Base-by-base conservation (phyloP, 2,329 filamentous ascomycete genomes). In the Ophiocordyceps camponoti-leonardi region DNA sequence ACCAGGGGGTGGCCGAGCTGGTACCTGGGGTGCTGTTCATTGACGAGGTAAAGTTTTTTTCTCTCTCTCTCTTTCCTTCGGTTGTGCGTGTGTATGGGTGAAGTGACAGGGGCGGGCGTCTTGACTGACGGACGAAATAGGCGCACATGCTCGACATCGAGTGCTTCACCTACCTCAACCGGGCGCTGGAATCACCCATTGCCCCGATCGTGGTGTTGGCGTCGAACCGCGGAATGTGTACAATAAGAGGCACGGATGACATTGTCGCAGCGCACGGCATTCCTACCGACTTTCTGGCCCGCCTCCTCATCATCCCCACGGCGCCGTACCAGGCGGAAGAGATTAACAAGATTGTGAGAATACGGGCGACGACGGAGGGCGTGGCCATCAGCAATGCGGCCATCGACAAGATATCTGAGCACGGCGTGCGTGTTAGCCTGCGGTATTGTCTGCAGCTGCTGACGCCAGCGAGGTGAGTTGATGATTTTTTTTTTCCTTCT, bases 61-160 rank as follows among this genome's bases (percentile, higher is more conserved):
- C n/a, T n/a, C n/a, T n/a, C n/a, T n/a, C n/a, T n/a, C n/a, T n/a
- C n/a, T n/a, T n/a, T n/a, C n/a, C n/a, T n/a, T n/a, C n/a, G n/a
- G n/a, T n/a, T n/a, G n/a, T n/a, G n/a, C n/a, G 28, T 30, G 28
- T 30, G 28, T 30, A 12, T 30, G 28, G 28, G 28, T 6, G 28
- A 30, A 12, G 12, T 30, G 28, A 5, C 12, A 14, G 31, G 31
- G 31, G 31, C 12, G 7, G 28, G 13, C 28, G 28, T 31, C 7
- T 31, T 31, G 28, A 14, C 12, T 14, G 31, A 35, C 11, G 12
- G 31, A 35, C 5, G 31, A 35, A 35, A 10, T 14, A 93, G 87
- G 90, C 94, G 49, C 90, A 98, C 70, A 98, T 98, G 92, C 86
- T 98, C 56, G 92, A 98, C 63, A 83, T 98, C 54, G 92, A 98